Base-by-base conservation (phyloP, 1,284 basidiomycete species). In the Pseudozyma pruni region DNA sequence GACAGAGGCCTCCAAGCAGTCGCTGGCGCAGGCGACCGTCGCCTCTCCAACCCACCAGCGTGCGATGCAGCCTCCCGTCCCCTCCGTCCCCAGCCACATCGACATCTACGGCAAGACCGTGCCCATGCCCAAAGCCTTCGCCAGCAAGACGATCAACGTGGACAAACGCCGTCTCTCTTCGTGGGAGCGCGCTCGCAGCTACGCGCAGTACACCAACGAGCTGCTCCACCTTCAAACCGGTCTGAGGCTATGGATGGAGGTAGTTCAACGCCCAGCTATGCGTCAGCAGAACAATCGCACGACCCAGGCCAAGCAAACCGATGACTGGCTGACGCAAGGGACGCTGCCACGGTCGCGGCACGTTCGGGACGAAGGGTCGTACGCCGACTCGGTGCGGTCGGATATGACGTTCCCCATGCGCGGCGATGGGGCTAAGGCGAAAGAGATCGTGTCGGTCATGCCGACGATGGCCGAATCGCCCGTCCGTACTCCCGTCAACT, bases 371-470 rank as follows among this genome's bases (percentile, higher is more conserved):
- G 69, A 75, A n/a, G 70, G 60, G 0, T 62, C 55, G n/a, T 75
- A 75, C 32, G 73, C 71, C 9, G 71, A 75, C 43, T 73, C 76
- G 29, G 44, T 77, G 3, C 77, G 77, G 3, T 75, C 73, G 4
- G 77, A 77, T 31, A 66, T 71, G 64, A 79, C 77, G 3, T 79
- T 79, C 48, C 77, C 77, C 14, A 76, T 79, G 60, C 60, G 77
- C 5, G 77, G 77, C 3, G 77, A 79, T 29, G 77, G 77, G 7
- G 77, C 63, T 11, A 73, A 69, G 35, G 77, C 77, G 4, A 78
- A 77, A 38, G 77, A 79, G 43, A 59, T 79, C n/a, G 57, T 66
- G 7, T 51, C 61, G 9, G 43, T 60, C 16, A 38, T 70, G 55
- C 61, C 62, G 13, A 64, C 64, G 6, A 70, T 75, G 58, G 44